Percentiles rank a stretch among this genome's conserved stretches.
These are phyloP conservation scores for Pholiota molesta DNA, from an alignment of 768 basidiomycete species.

Conservation along the genomic window DNA sequence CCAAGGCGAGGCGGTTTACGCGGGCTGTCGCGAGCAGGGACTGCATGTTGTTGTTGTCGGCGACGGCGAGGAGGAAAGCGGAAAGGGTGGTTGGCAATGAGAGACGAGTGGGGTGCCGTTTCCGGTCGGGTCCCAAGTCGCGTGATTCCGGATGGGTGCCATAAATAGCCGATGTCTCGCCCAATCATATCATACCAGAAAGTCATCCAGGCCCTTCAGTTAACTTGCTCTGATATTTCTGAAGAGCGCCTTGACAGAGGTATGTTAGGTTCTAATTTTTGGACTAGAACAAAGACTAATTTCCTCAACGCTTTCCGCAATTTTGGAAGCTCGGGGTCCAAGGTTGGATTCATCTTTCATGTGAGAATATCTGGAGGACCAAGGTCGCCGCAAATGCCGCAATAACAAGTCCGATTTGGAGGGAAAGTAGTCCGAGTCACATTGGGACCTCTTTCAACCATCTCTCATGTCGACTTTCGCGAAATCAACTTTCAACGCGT, in stretches of 20 bases:
- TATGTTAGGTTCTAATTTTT: too few species aligned
- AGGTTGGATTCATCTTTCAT: too few species aligned
- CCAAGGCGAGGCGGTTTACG: conserved; percentile 16
- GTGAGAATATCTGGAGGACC: too few species aligned
- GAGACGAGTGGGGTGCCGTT: conserved; percentile 18
- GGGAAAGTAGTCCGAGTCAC: too few species aligned
- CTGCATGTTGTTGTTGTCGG: conserved; percentile 24
- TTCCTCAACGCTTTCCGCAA: too few species aligned
- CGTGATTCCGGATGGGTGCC: conserved; percentile 28
- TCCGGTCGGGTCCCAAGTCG: conserved; percentile 22
- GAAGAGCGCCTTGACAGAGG: too few species aligned
- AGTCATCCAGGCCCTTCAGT: background rate
- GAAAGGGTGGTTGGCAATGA: conserved; percentile 8
- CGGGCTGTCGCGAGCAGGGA: conserved; percentile 23
- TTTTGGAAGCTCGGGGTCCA: too few species aligned
- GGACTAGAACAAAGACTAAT: too few species aligned
- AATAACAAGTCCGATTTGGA: too few species aligned
- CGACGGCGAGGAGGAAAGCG: conserved; percentile 14
- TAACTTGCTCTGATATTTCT: too few species aligned
- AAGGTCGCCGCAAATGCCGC: too few species aligned
- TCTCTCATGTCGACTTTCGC: conserved; percentile 78
- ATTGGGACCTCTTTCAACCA: too few species aligned
- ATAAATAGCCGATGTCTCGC: conserved; percentile 22
- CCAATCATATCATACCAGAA: conserved; percentile 15
- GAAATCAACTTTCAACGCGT: conserved; percentile 68